Base-by-base conservation (phyloP, 208 protist genomes). In the Acanthamoeba pearcei region DNA sequence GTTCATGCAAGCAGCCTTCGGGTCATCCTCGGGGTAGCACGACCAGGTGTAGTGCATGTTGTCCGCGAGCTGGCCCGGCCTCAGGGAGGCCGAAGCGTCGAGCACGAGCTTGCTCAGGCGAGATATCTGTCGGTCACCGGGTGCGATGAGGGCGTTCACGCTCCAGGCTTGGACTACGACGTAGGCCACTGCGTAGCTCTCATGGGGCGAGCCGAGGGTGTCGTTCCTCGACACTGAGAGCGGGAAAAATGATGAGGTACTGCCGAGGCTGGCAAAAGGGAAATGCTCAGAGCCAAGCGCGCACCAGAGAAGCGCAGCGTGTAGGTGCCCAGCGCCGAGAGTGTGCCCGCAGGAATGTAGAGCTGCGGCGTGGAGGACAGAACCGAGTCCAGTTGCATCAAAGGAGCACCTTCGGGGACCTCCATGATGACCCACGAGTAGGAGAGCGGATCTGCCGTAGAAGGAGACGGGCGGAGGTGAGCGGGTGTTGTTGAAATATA, bases 381-480 rank as follows among this genome's bases (percentile, higher is more conserved):
- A 17, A 86, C 49, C 13, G 72, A n/a, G 38, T 86, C 57, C 5
- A 94, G 49, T 49, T 64, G 15, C 1, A 93, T 5, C 15, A 53
- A 24, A 35, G 38, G n/a, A 3, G 91, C 49, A n/a, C 55, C 91
- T 2, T 62, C 76, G 49, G 91, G 91, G 17, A 22, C 53, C 9
- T 24, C 32, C 53, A 82, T 42, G 0, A 94, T 24, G 62, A 60
- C 64, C 91, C 91, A 94, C n/a, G 42, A 49, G 72, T 88, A 94
- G 70, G 91, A 94, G 22, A 94, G 35, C 35, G 72, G 9, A 27
- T 93, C 88, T 93, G 88, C 35, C 46, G 49, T 66, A 10, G 51
- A 12, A 46, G 5, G 53, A 51, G n/a, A n/a, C 9, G 3, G n/a
- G 72, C 35, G 55, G 17, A 5, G 55, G 55, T 62, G 55, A 62